A percentile compares a stretch with the other conserved stretches of the same genome.
These are phyloP conservation scores for Albifimbria verrucaria DNA, from an alignment of 2,329 filamentous ascomycete species.

Conservation along the genomic window DNA sequence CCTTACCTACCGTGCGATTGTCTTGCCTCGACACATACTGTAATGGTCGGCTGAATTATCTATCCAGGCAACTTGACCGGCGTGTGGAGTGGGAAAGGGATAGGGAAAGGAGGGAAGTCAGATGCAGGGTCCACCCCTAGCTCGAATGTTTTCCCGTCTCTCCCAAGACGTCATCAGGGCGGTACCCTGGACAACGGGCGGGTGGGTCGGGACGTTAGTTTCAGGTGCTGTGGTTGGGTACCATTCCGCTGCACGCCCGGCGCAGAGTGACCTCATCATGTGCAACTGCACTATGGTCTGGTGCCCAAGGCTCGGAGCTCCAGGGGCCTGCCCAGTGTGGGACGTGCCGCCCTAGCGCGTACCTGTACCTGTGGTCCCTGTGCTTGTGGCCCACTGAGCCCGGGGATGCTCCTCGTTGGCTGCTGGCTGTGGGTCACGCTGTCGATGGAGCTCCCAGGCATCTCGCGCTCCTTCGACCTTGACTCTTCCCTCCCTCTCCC, in stretches of 20 bases:
- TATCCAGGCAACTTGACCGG: background rate
- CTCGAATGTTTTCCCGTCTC: background rate
- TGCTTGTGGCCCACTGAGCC: background rate
- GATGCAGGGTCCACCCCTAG: conserved; percentile 1
- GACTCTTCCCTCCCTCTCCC: background rate
- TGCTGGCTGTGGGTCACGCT: background rate
- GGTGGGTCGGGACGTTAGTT: background rate
- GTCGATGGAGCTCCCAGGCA: background rate
- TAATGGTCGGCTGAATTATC: background rate
- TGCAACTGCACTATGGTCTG: background rate
- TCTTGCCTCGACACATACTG: background rate
- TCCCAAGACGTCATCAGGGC: background rate
- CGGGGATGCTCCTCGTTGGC: background rate
- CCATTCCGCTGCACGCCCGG: background rate
- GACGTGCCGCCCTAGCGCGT: background rate
- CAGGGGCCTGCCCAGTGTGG: background rate
- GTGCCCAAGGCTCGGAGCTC: background rate
- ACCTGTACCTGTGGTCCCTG: background rate
- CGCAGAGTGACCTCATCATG: background rate
- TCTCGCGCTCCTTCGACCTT: background rate
- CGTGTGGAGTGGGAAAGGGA: background rate
- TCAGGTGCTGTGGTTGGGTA: background rate
- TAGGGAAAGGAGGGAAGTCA: background rate
- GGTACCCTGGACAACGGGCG: background rate
- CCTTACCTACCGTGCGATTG: too few species aligned